phyloP scores from a whole-genome alignment of 129 eudicot species.

The Lonicera japonica region DNA sequence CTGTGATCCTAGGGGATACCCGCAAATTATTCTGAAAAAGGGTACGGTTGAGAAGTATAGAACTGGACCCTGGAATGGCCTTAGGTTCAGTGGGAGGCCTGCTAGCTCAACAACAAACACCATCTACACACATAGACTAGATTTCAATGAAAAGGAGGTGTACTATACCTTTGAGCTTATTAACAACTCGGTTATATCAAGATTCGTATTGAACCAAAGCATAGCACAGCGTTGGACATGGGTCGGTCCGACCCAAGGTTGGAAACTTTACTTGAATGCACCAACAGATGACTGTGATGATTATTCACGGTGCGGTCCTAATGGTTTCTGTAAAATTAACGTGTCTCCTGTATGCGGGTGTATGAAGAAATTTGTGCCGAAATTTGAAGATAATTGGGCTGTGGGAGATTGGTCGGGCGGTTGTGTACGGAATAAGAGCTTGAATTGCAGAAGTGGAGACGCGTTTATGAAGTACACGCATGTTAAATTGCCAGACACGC shows the following conservation, averaged over 20 bases:
- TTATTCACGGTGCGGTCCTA: conserved; percentile 31
- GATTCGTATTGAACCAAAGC: conserved; percentile 23
- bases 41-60: conserved; percentile 14
- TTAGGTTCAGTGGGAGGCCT: conserved; percentile 36
- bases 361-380: conserved; percentile 39
- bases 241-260: conserved; percentile 32
- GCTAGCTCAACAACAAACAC: conserved; percentile 9
- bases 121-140: conserved; percentile 19
- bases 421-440: conserved; percentile 33
- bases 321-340: conserved; percentile 31
- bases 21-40: conserved; percentile 35
- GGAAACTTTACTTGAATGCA: conserved; percentile 28
- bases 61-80: conserved; percentile 64
- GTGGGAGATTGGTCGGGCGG: conserved; percentile 45
- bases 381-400: conserved; percentile 30
- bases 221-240: conserved; percentile 37
- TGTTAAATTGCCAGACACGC: conserved; percentile 38
- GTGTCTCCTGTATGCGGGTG: conserved; percentile 41
- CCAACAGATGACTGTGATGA: conserved; percentile 34
- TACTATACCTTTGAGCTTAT: conserved; percentile 18
- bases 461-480: conserved; percentile 25
- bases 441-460: conserved; percentile 36
- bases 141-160: conserved; percentile 25
- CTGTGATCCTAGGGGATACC: conserved; percentile 40
- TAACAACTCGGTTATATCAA: conserved; percentile 23